These are phyloP conservation scores for Cyberlindnera xylosilytica DNA, from an alignment of 805 yeast species.

Conservation along the genomic window DNA sequence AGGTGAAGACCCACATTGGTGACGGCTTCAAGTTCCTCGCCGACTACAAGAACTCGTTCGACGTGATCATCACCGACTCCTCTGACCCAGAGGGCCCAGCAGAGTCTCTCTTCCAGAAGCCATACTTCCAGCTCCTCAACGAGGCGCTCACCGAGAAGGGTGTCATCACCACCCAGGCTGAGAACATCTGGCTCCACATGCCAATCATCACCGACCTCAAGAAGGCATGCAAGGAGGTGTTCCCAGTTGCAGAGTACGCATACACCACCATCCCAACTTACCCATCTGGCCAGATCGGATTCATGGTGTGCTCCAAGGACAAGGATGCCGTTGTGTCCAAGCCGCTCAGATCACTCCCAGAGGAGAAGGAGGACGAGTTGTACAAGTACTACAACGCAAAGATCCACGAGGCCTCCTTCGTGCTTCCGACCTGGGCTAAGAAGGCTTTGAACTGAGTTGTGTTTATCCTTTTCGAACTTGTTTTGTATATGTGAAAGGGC, in stretches of 20 bases:
- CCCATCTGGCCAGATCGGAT: conserved; percentile 97
- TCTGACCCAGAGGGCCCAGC: conserved; percentile 99
- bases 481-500: neutral
- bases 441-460: conserved; percentile 36
- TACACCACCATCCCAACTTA: conserved; percentile 94
- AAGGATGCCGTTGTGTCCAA: conserved; percentile 55
- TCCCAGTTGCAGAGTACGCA: conserved; percentile 90
- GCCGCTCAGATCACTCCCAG: conserved; percentile 66
- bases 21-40: conserved; percentile 97
- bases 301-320: conserved; percentile 91
- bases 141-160: conserved; percentile 93
- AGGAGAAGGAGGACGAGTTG: conserved; percentile 58
- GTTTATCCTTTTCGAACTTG: neutral
- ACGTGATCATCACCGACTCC: conserved; percentile 94
- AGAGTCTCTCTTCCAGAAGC: conserved; percentile 86
- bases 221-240: conserved; percentile 75
- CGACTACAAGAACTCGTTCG: conserved; percentile 80
- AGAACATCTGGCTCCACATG: conserved; percentile 90
- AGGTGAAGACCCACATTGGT: conserved; percentile 86
- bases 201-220: conserved; percentile 78
- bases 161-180: conserved; percentile 91
- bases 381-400: conserved; percentile 80
- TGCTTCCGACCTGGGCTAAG: conserved; percentile 89
- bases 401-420: conserved; percentile 86
- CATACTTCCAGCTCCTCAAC: conserved; percentile 78